phyloP scores from a whole-genome alignment of 2,329 filamentous ascomycete genomes.

The Stylonectria norvegica region DNA sequence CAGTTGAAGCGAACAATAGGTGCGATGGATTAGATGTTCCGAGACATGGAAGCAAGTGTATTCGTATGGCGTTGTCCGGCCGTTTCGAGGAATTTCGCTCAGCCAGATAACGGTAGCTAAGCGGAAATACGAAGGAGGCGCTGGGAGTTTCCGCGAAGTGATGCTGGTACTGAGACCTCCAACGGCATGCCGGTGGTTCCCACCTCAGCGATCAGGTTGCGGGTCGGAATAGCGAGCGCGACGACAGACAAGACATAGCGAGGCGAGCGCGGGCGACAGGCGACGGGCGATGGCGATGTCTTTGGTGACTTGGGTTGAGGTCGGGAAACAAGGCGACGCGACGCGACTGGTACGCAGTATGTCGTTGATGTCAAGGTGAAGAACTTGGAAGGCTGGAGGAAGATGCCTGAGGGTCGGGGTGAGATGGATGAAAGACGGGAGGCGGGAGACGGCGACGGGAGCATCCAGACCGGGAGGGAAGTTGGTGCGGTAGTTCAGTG shows the following conservation, averaged over 20 bases:
- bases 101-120: constrained; percentile 9
- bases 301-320: too few relatives aligned
- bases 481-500: not conserved
- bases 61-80: constrained; percentile 13
- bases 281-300: not conserved
- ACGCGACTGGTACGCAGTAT: too few relatives aligned
- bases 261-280: not conserved
- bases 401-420: not conserved
- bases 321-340: not conserved
- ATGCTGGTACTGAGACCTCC: too few relatives aligned
- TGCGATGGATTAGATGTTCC: constrained; percentile 14
- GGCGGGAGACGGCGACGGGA: not conserved
- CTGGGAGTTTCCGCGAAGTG: too few relatives aligned
- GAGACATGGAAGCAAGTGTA: constrained; percentile 20
- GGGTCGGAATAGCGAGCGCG: not conserved
- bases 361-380: not conserved
- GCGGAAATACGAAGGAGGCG: constrained; percentile 10
- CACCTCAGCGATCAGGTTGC: not conserved
- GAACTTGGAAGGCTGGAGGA: not conserved
- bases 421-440: not conserved
- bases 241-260: not conserved
- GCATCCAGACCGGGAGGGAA: not conserved
- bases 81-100: constrained; percentile 10
- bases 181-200: not conserved
- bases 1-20: constrained; percentile 11